phyloP scores from a whole-genome alignment of 345 rosid genomes.

The Physaria fendleri region DNA sequence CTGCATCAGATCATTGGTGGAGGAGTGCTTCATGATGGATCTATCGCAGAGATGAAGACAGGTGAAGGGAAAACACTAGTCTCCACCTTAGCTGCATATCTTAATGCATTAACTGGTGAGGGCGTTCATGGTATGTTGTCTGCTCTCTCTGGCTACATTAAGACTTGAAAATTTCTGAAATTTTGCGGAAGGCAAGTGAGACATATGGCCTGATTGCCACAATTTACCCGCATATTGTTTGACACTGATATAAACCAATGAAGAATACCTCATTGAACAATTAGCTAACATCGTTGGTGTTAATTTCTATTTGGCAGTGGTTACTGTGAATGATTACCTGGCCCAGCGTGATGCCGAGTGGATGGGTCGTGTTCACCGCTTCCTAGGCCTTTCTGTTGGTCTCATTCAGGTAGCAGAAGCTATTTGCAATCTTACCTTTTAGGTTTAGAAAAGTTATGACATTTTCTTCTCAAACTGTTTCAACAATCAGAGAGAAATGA shows the following conservation, averaged over 20 bases:
- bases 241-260: not conserved
- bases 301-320: conserved; percentile 54
- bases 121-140: conserved; percentile 87
- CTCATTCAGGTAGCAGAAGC: conserved; percentile 62
- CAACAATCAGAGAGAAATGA: conserved; percentile 67
- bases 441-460: not conserved
- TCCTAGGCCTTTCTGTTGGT: conserved; percentile 92
- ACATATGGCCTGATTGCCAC: not conserved
- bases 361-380: conserved; percentile 98
- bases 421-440: not conserved
- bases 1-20: conserved; percentile 80
- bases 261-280: not conserved
- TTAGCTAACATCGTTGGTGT: conserved; percentile 4
- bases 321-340: conserved; percentile 92
- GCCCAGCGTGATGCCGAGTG: conserved; percentile 99
- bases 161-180: not conserved
- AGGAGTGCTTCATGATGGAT: conserved; percentile 94
- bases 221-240: not conserved
- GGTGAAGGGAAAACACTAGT: conserved; percentile 97
- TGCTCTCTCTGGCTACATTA: conserved; percentile 1
- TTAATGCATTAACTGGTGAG: conserved; percentile 82
- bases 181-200: conserved; percentile 6
- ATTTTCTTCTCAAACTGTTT: conserved; percentile 14
- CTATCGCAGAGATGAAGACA: conserved; percentile 97
- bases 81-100: conserved; percentile 95